phyloP scores from a whole-genome alignment of 345 rosid genomes.

The Gossypium rotundifolium region DNA sequence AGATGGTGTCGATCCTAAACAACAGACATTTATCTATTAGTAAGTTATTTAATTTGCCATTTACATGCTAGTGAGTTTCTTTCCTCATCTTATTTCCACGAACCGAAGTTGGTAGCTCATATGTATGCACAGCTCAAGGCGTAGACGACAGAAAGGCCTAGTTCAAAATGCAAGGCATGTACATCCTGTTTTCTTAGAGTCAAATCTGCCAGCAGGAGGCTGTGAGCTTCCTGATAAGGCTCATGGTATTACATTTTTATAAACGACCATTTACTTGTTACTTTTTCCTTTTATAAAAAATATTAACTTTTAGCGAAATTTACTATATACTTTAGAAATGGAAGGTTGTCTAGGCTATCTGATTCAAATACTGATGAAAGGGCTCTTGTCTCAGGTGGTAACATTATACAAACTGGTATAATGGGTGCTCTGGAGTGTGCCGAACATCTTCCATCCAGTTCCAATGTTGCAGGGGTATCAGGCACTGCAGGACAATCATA shows the following conservation, averaged over 20 bases:
- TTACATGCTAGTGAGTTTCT: slow-evolving; percentile 10
- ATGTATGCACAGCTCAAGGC: slow-evolving; percentile 51
- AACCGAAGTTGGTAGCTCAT: slow-evolving; percentile 7
- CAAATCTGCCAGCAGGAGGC: slow-evolving; percentile 36
- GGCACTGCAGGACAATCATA: slow-evolving; percentile 43
- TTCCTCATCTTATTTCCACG: slow-evolving; percentile 1
- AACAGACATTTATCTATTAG: slow-evolving; percentile 81
- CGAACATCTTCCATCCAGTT: slow-evolving; percentile 30
- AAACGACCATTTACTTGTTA: not conserved
- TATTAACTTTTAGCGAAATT: not conserved
- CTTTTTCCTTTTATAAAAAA: not conserved
- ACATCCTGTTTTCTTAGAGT: slow-evolving; percentile 46
- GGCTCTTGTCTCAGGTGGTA: slow-evolving; percentile 37
- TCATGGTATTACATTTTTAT: slow-evolving; percentile 34
- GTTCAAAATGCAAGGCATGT: slow-evolving; percentile 57
- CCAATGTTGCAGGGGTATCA: slow-evolving; percentile 44
- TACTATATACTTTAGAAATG: too few species aligned
- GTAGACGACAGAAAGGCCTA: slow-evolving; percentile 45
- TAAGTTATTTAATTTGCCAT: slow-evolving; percentile 28
- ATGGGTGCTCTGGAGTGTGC: slow-evolving; percentile 33
- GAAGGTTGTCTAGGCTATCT: too few species aligned
- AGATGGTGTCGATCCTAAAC: slow-evolving; percentile 82
- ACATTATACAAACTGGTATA: slow-evolving; percentile 27
- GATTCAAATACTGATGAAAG: slow-evolving; percentile 29
- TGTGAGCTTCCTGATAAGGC: slow-evolving; percentile 51